These are phyloP conservation scores for Lachnellula hyalina DNA, from an alignment of 2,329 filamentous ascomycete species.

Conservation along the genomic window DNA sequence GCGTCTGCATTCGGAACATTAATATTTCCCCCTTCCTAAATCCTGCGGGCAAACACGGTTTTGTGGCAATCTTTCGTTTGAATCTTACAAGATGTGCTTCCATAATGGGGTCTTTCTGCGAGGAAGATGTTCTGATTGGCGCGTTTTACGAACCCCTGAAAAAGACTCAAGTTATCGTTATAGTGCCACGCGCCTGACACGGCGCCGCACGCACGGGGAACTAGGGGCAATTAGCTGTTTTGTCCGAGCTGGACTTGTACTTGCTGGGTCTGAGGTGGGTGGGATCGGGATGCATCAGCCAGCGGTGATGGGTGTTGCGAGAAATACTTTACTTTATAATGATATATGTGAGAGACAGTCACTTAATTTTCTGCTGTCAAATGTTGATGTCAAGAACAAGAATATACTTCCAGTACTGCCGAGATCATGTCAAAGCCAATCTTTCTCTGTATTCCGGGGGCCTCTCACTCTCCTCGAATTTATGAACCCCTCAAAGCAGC, in stretches of 20 bases:
- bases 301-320: neutral
- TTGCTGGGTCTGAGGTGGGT: neutral
- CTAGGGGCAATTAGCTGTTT: neutral
- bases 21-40: neutral
- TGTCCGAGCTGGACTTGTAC: neutral
- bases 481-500: slow-evolving; percentile 33
- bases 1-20: neutral
- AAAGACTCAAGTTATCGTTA: neutral
- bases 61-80: neutral
- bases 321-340: neutral
- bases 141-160: neutral
- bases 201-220: neutral
- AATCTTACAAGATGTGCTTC: neutral
- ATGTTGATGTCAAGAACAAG: neutral
- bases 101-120: neutral
- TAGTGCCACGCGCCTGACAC: neutral
- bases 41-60: neutral
- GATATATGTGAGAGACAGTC: neutral
- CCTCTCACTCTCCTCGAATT: slow-evolving; percentile 35
- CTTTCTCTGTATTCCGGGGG: slow-evolving; percentile 36
- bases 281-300: neutral
- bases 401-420: slow-evolving; percentile 2
- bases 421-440: slow-evolving; percentile 29
- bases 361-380: neutral
- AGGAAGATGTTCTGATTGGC: neutral